A percentile compares a stretch with the other conserved stretches of the same genome.
These are phyloP conservation scores for Exophiala dermatitidis DNA, from an alignment of 2,329 filamentous ascomycete genomes.

Conservation along the genomic window DNA sequence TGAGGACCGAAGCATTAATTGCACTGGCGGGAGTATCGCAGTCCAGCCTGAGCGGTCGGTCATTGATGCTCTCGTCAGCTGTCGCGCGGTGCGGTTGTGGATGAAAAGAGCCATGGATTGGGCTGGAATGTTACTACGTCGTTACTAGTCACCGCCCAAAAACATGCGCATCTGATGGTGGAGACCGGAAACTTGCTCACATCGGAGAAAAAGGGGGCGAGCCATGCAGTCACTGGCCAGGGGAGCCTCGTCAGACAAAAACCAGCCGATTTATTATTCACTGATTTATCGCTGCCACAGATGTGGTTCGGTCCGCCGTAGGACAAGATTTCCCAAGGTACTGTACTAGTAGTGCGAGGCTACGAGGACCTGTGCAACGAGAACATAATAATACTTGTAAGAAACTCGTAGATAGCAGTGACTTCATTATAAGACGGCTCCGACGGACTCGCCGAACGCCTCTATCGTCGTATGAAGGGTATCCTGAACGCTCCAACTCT, in stretches of 20 bases:
- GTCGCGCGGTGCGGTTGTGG: background rate
- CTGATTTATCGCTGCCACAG: too few relatives aligned
- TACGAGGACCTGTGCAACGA: too few relatives aligned
- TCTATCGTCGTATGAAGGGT: background rate
- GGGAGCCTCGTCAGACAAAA: too few relatives aligned
- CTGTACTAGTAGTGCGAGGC: too few relatives aligned
- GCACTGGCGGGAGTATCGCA: background rate
- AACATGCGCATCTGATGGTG: constrained; percentile 1
- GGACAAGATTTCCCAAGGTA: too few relatives aligned
- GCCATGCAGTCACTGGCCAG: background rate
- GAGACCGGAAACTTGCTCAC: constrained; percentile 9
- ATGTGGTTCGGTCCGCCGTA: too few relatives aligned
- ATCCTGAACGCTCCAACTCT: background rate
- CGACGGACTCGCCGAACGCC: too few relatives aligned
- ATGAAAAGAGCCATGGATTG: background rate
- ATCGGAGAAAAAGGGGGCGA: background rate
- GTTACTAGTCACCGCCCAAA: background rate
- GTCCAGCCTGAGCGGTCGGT: too few relatives aligned
- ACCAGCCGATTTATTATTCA: too few relatives aligned
- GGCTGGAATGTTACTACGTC: background rate
- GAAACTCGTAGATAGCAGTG: too few relatives aligned
- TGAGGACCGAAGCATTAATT: background rate
- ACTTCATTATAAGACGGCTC: background rate
- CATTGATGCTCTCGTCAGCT: too few relatives aligned
- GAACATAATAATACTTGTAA: too few relatives aligned